These are phyloP conservation scores for Zymoseptoria tritici DNA, from an alignment of 2,329 filamentous ascomycete species.

Conservation along the genomic window DNA sequence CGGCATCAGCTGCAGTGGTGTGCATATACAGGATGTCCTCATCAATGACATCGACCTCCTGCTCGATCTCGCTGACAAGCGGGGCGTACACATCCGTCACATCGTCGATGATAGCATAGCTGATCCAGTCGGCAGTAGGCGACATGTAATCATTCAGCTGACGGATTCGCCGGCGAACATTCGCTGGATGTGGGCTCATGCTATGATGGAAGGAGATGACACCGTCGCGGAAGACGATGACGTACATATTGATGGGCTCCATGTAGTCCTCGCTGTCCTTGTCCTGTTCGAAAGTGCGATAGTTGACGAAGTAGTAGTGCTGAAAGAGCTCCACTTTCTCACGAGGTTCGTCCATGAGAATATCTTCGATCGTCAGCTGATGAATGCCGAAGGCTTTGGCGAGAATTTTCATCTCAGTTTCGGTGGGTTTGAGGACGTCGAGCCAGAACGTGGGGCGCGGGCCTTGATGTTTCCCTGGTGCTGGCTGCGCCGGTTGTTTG, in stretches of 20 bases:
- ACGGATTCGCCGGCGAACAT: slow-evolving; percentile 85
- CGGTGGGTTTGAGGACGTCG: slow-evolving; percentile 82
- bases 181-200: slow-evolving; percentile 91
- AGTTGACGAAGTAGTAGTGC: slow-evolving; percentile 98
- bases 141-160: slow-evolving; percentile 92
- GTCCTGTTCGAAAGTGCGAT: slow-evolving; percentile 95
- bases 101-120: slow-evolving; percentile 95
- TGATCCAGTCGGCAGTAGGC: slow-evolving; percentile 93
- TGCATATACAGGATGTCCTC: slow-evolving; percentile 82
- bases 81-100: slow-evolving; percentile 95
- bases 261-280: slow-evolving; percentile 81
- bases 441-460: slow-evolving; percentile 95
- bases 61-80: slow-evolving; percentile 84
- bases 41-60: slow-evolving; percentile 95
- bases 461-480: slow-evolving; percentile 44
- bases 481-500: slow-evolving; percentile 20
- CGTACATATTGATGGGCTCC: slow-evolving; percentile 94
- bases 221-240: slow-evolving; percentile 92
- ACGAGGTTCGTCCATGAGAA: slow-evolving; percentile 92
- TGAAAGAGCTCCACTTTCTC: slow-evolving; percentile 97
- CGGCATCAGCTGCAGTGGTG: slow-evolving; percentile 40
- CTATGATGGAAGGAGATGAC: slow-evolving; percentile 96
- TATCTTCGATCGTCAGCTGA: slow-evolving; percentile 89
- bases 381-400: slow-evolving; percentile 93
- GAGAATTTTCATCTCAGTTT: slow-evolving; percentile 90